Base-by-base conservation (phyloP, 2,329 filamentous ascomycete genomes). In the Xylaria sp. region DNA sequence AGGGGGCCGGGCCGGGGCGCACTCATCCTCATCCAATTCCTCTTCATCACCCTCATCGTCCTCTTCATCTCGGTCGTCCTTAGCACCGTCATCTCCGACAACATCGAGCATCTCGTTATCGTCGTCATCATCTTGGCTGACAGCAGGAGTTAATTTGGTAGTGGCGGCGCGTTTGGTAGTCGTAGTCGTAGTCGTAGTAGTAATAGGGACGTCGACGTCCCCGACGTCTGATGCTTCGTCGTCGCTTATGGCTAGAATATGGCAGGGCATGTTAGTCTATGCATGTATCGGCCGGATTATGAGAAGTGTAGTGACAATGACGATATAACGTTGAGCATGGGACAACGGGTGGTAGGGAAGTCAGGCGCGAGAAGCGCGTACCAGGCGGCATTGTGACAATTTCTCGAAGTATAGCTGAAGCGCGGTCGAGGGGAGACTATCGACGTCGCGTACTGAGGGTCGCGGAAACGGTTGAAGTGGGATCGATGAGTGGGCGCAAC, bases 151-250 rank as follows among this genome's bases (percentile, higher is more conserved):
- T 8, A 8, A 41, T 1, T 73, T 69, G 7, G 66, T 65, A 10
- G 46, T 68, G 7, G 68, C 65, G 39, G 52, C 55, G 62, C 62
- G 68, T 62, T 71, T 72, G 30, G 66, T 57, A 18, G 36, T 43
- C 28, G 64, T 56, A 20, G 36, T 72, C 25, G 66, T 57, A 18
- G 36, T 43, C 28, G 64, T 56, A 20, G 36, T 30, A 7, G 30
- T 10, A 8, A 63, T 32, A 20, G 66, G 60, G 58, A 74, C 46
- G 59, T 72, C 59, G 41, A 73, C 65, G 46, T 76, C 75, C 63
- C 72, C 76, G 25, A 57, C 43, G 12, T 80, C 82, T 1, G 82
- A 83, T 30, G 70, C 69, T 28, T 82, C 81, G 30, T 83, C 81
- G 67, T 83, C 82, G 71, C 81, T 83, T 43, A 83, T 78, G 15